Evolutionary conservation across 2,329 filamentous ascomycete species (phyloP).

Genomic region (Fusarium mexicanum): DNA sequence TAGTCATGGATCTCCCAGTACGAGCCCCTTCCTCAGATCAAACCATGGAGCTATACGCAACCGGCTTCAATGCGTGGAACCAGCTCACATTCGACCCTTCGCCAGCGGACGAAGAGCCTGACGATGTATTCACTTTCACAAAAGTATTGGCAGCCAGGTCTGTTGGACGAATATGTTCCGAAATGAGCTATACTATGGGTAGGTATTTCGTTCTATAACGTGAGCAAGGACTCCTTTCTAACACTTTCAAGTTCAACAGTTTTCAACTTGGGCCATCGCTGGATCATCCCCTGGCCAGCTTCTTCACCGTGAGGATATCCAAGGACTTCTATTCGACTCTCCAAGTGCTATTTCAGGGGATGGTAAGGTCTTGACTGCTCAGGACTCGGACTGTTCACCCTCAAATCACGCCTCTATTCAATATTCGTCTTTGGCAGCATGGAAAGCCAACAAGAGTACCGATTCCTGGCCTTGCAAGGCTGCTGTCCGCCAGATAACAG

Average conservation of each 20-base stretch:
- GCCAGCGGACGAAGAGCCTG: conserved; percentile 47
- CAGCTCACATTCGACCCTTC: conserved; percentile 57
- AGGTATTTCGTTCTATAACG: neutral
- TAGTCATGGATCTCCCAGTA: conserved; percentile 20
- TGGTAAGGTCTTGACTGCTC: conserved; percentile 14
- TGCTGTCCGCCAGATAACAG: conserved; percentile 53
- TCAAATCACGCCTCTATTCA: conserved; percentile 22
- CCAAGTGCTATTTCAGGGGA: conserved; percentile 30
- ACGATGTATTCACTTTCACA: conserved; percentile 58
- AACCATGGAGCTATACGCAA: conserved; percentile 61
- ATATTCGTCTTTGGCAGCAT: conserved; percentile 38
- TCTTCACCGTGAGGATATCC: neutral
- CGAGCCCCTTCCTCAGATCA: neutral
- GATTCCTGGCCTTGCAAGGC: conserved; percentile 38
- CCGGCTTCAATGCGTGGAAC: conserved; percentile 68
- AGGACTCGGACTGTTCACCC: neutral
- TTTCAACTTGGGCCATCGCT: conserved; percentile 36
- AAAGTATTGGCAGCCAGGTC: conserved; percentile 50
- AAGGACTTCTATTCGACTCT: conserved; percentile 3
- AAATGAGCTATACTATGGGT: conserved; percentile 60
- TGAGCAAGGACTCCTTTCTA: neutral
- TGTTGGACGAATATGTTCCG: conserved; percentile 50
- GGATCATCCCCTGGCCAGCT: neutral
- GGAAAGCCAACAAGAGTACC: conserved; percentile 5
- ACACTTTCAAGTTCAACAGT: conserved; percentile 29